Evolutionary conservation across 2,329 filamentous ascomycete genomes (phyloP), one percentile per base, ranked within the genome.

Genomic region (Macrophomina pseudophaseolina): DNA sequence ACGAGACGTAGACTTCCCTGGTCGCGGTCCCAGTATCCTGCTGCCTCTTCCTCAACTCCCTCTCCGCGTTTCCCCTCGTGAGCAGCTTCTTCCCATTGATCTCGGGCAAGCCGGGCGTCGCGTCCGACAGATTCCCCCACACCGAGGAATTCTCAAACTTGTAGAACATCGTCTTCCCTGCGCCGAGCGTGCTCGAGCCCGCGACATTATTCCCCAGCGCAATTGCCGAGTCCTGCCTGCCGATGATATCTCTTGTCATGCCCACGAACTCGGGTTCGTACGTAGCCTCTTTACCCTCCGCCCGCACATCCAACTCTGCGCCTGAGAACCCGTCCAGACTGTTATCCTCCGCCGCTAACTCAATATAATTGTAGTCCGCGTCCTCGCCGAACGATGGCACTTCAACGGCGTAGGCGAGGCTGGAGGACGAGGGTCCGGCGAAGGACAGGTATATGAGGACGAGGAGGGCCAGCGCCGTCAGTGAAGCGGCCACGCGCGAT

Each of bases 1-100:
- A 88, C 2, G 93, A 93, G 64, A 99, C 85, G 77, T 91, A 97
- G 3, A 98, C 82, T 1, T 80, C 86, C 49, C 79, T 82, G 16
- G 78, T 77, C 49, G 54, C 18, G 14, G 52, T 64, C 42, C 56
- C 56, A 2, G 48, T 44, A 44, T 38, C 49, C 3, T n/a, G 30
- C 28, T 65, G 28, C 11, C 66, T 69, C 71, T 62, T 66, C 18
- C 54, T 66, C 65, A 67, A 40, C 54, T 62, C 64, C 52, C 18
- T 18, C 40, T 52, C 51, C 18, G 51, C 18, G 30, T 33, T 28
- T 28, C 58, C 38, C 42, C 28, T 28, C 33, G 33, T 18, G 42
- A 33, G 2, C n/a, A 30, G 70, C 66, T 12, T 66, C 68, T 63
- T 69, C 64, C 44, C 68, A 18, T 18, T 49, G 8, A 66, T 54